Base-by-base conservation (phyloP, 495 filamentous ascomycete genomes). In the Daldinia loculata region DNA sequence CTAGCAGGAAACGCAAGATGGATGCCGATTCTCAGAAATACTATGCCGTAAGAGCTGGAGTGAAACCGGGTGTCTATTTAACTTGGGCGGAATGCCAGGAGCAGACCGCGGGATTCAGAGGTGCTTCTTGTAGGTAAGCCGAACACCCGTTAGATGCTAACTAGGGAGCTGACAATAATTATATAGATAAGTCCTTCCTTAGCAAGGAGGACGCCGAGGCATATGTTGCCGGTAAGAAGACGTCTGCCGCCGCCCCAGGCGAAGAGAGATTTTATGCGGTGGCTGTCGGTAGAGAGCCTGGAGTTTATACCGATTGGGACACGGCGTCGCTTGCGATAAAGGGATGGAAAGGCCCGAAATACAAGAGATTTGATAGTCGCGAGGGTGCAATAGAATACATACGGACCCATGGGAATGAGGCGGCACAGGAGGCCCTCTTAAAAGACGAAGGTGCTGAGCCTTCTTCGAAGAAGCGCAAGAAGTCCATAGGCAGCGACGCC, bases 241-340 rank as follows among this genome's bases (percentile, higher is more conserved):
- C 70, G 27, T 77, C 84, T 30, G 39, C 19, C 15, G 59, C 77
- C 15, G 39, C 50, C 48, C 60, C 74, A 4, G 68, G 68, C 32
- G 67, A 65, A 22, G 70, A 74, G 24, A 77, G 74, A 32, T 98
- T 88, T 76, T 99, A 99, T 74, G 95, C 87, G 7, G 90, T 99
- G n/a, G 93, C 90, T 45, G 85, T 87, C 63, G 95, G 95, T 48
- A 85, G 88, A 63, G 81, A 84, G n/a, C 92, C 94, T 0, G 95
- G 95, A 4, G 90, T 99, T 2, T 99, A 97, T 79, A 91, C 90
- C 5, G 89, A 94, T 61, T 99, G 94, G 94, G 76, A 84, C n/a
- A 85, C 85, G 26, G 93, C 91, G 3, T 86, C 92, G 68, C 83
- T 89, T 61, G 91, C 95, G 62, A 93, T 97, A 34, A 87, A 82